Conservation (phyloP, 768 basidiomycete genomes). For the Boletus rufocinnamomeus region DNA sequence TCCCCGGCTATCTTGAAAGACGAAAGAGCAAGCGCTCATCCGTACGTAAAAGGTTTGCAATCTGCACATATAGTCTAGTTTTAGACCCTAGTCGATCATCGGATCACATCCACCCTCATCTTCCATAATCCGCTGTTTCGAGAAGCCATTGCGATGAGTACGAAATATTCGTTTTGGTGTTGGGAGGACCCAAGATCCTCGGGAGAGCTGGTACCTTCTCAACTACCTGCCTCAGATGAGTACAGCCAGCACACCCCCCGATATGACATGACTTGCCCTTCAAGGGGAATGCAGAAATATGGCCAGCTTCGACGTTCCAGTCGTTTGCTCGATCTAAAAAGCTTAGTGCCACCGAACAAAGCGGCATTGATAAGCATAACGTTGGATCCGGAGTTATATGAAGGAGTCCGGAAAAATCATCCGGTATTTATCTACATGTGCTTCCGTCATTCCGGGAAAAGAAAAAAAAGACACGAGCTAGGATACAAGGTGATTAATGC, state of each 20-base stretch:
- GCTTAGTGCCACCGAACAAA: constrained; percentile 23
- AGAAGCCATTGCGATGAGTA: background rate
- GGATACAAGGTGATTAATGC: constrained; percentile 8
- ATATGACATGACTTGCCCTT: constrained; percentile 1
- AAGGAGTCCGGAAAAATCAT: background rate
- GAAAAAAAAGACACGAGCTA: background rate
- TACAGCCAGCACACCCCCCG: background rate
- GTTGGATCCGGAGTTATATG: constrained; percentile 2
- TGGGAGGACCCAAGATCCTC: background rate
- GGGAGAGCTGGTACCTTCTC: background rate
- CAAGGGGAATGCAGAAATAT: background rate
- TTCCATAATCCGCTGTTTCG: background rate
- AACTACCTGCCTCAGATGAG: background rate
- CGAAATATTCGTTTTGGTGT: background rate
- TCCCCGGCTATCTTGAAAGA: background rate
- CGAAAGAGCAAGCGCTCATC: background rate
- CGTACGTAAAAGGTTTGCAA: constrained; percentile 12
- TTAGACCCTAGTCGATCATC: background rate
- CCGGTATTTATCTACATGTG: background rate
- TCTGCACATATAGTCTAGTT: background rate
- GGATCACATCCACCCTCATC: constrained; percentile 5
- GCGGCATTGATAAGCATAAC: constrained; percentile 2
- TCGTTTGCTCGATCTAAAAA: constrained; percentile 11
- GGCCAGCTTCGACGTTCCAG: constrained; percentile 3
- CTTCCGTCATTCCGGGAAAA: constrained; percentile 5